These are phyloP conservation scores for Colletotrichum navitas DNA, from an alignment of 2,329 filamentous ascomycete species.

Conservation along the genomic window DNA sequence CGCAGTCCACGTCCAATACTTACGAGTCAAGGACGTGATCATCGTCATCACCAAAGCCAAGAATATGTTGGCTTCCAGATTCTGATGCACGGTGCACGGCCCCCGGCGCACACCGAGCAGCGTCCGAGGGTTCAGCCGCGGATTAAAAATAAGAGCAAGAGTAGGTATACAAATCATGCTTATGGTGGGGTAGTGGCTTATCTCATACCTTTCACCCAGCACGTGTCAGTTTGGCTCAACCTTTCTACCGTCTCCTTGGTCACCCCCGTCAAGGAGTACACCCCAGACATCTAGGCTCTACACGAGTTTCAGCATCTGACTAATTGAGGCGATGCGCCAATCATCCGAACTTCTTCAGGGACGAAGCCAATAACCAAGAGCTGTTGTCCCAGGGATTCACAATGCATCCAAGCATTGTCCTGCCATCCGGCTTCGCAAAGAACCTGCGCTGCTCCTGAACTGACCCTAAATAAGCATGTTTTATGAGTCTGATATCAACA, in stretches of 20 bases:
- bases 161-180: too few relatives aligned
- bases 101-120: slow-evolving; percentile 15
- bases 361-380: slow-evolving; percentile 16
- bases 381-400: slow-evolving; percentile 15
- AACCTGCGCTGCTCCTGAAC: slow-evolving; percentile 15
- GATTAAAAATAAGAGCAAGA: neutral
- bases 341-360: slow-evolving; percentile 25
- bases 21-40: slow-evolving; percentile 34
- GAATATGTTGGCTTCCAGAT: slow-evolving; percentile 4
- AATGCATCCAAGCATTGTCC: slow-evolving; percentile 11
- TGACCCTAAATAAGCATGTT: slow-evolving; percentile 11
- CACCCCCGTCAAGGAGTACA: slow-evolving; percentile 12
- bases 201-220: neutral
- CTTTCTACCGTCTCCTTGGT: slow-evolving; percentile 15
- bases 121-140: slow-evolving; percentile 12
- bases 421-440: slow-evolving; percentile 4
- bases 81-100: slow-evolving; percentile 24
- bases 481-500: slow-evolving; percentile 3
- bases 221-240: slow-evolving; percentile 23
- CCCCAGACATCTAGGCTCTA: slow-evolving; percentile 12
- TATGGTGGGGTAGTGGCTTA: neutral
- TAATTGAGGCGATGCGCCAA: slow-evolving; percentile 31
- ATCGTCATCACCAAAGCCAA: slow-evolving; percentile 24
- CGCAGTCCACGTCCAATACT: neutral
- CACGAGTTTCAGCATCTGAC: slow-evolving; percentile 36